phyloP scores from a whole-genome alignment of 176 grass and related monocot genomes.

The Avena eriantha region DNA sequence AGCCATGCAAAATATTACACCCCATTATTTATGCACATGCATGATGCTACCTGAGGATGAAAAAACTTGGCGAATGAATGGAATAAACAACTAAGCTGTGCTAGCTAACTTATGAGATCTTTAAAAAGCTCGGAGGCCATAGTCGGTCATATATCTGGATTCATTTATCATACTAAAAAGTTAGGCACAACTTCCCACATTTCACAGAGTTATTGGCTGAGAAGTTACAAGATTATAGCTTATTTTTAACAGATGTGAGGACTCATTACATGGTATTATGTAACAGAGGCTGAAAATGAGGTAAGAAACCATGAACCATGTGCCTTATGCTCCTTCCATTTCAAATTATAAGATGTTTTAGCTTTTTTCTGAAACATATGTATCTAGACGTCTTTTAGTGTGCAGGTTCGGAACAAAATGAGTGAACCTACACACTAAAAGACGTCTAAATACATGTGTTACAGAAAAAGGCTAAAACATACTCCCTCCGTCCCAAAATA shows the following conservation, averaged over 20 bases:
- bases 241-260: neutral
- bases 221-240: neutral
- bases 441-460: too few relatives aligned
- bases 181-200: neutral
- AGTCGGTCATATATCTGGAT: slow-evolving; percentile 1
- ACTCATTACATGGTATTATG: neutral
- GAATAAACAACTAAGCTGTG: slow-evolving; percentile 2
- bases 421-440: too few relatives aligned
- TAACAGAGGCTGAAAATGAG: neutral
- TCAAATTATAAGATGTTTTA: too few relatives aligned
- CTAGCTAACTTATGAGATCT: slow-evolving; percentile 11
- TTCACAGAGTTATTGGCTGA: neutral
- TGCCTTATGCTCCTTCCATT: neutral
- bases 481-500: too few relatives aligned
- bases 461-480: too few relatives aligned
- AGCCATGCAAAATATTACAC: neutral
- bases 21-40: slow-evolving; percentile 4
- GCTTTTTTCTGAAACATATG: too few relatives aligned
- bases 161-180: neutral
- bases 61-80: neutral
- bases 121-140: neutral
- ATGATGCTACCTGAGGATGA: neutral
- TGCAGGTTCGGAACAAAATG: too few relatives aligned
- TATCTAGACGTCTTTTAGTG: too few relatives aligned
- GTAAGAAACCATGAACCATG: neutral